Evolutionary conservation across 495 filamentous ascomycete genomes (phyloP), one percentile per base, ranked within the genome.

Genomic region (Hypoxylon subgilvum): DNA sequence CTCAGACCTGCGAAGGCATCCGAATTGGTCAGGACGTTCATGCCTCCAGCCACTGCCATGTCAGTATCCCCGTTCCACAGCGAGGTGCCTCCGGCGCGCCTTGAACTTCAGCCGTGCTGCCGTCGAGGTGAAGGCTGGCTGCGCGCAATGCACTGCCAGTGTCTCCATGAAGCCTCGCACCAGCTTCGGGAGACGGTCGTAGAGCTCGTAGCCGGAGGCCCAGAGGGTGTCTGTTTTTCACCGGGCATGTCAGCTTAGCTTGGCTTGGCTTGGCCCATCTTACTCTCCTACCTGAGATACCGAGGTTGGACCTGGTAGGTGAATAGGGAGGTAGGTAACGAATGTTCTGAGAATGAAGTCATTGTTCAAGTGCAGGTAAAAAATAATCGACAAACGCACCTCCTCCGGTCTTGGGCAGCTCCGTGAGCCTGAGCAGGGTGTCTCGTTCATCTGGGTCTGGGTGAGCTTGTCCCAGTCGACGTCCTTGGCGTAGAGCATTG

Each of bases 131-230:
- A 90, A 90, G 1, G 71, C 62, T 0, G 84, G 82, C 55, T 86
- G 82, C 1, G 78, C 80, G 63, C 85, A 89, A 23, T 85, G 87
- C 4, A 83, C 86, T 0, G 86, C 88, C 8, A 94, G 68, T 0
- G 73, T 69, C 52, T 93, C 88, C 8, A 92, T 76, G 72, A 91
- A 90, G 27, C 73, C 71, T 42, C 83, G 85, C 52, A 87, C 82
- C 0, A 84, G 77, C 14, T 80, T 68, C 0, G 86, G 88, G 61
- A 92, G 74, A 4, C 87, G 84, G 71, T 92, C 90, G 70, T 88
- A 92, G 4, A 91, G 75, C 59, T 92, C 88, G 65, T 91, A 92
- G 12, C 86, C 88, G 0, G 83, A 86, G 7, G 86, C 88, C 86
- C 85, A 90, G 16, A 92, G 79, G 0, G 86, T 91, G 59, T 89